These are phyloP conservation scores for Whalleya microplaca DNA, from an alignment of 2,329 filamentous ascomycete genomes.

Conservation along the genomic window DNA sequence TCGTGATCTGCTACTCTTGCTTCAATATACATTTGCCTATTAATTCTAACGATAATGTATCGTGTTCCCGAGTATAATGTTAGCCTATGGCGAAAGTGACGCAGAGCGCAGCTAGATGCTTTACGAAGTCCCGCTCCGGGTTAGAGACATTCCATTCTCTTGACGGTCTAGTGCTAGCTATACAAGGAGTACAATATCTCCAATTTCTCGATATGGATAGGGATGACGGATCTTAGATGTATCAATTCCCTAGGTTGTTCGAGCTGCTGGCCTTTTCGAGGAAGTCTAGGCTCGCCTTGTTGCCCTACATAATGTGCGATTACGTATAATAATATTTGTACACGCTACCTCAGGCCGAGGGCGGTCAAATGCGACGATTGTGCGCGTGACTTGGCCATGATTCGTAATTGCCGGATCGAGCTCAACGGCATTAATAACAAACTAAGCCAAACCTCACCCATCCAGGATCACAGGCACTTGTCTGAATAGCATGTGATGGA, in stretches of 20 bases:
- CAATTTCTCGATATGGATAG: conserved; percentile 75
- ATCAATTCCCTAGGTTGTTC: conserved; percentile 53
- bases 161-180: conserved; percentile 70
- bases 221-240: conserved; percentile 38
- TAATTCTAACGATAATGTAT: too few relatives aligned
- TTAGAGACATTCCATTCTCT: conserved; percentile 62
- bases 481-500: too few relatives aligned
- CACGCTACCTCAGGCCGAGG: conserved; percentile 46
- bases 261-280: conserved; percentile 73
- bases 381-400: conserved; percentile 84
- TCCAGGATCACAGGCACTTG: too few relatives aligned
- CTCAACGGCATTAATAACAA: too few relatives aligned
- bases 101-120: conserved; percentile 73
- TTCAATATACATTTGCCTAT: too few relatives aligned
- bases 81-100: conserved; percentile 46
- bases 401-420: too few relatives aligned
- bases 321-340: too few relatives aligned
- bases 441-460: too few relatives aligned
- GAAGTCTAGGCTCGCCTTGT: conserved; percentile 21
- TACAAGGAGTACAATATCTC: conserved; percentile 75
- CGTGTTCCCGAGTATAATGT: too few relatives aligned
- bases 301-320: too few relatives aligned
- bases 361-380: conserved; percentile 61
- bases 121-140: conserved; percentile 68
- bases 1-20: too few relatives aligned